Evolutionary conservation across 2,329 filamentous ascomycete species (phyloP).

Genomic region (Tolypocladium cylindrosporum): DNA sequence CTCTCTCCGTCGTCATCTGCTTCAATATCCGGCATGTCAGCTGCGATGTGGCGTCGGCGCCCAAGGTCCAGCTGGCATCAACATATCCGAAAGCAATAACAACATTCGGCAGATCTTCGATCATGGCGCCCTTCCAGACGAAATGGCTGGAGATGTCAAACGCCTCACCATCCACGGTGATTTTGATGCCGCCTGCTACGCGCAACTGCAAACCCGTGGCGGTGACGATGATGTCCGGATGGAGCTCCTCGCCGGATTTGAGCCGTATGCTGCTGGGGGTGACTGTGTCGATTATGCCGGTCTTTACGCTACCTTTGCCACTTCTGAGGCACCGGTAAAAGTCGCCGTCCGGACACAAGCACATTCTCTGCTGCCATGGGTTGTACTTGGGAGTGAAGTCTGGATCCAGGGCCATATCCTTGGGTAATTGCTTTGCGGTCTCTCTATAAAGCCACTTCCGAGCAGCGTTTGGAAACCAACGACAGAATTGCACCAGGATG

Average conservation of each 20-base stretch:
- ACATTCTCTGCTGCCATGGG: conserved; percentile 66
- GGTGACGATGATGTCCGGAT: conserved; percentile 55
- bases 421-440: conserved; percentile 39
- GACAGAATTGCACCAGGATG: conserved; percentile 24
- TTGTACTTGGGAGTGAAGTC: conserved; percentile 53
- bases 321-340: conserved; percentile 35
- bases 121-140: conserved; percentile 51
- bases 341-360: conserved; percentile 45
- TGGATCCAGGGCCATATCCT: conserved; percentile 37
- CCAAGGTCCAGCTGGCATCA: conserved; percentile 55
- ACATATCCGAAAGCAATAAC: conserved; percentile 51
- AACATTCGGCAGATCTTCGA: conserved; percentile 52
- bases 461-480: conserved; percentile 36
- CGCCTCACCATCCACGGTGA: conserved; percentile 39
- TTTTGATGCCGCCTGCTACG: conserved; percentile 38
- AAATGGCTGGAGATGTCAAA: conserved; percentile 37
- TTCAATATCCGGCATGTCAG: no score
- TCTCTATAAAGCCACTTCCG: conserved; percentile 32
- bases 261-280: conserved; percentile 33
- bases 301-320: conserved; percentile 31
- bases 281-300: conserved; percentile 37
- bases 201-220: conserved; percentile 53
- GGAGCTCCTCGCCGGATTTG: conserved; percentile 32
- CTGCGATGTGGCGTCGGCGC: conserved; percentile 26
- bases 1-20: no score